Conservation (phyloP, 345 rosid species). For the Streptanthus diversifolius region DNA sequence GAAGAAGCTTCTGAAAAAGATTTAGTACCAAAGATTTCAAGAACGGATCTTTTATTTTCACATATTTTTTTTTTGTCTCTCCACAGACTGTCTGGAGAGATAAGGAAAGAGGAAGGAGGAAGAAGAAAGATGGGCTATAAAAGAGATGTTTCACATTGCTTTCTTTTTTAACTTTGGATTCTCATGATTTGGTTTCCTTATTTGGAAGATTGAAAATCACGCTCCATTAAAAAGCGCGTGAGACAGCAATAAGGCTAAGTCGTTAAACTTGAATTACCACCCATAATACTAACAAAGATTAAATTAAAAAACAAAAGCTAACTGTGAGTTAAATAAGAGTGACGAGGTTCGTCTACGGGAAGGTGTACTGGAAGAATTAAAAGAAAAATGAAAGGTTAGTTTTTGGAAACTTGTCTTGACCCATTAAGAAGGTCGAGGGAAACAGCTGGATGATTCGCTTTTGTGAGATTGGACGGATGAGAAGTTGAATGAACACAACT, state of each 20-base stretch:
- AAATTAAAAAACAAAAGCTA: not conserved
- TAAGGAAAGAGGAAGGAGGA: slow-evolving; percentile 23
- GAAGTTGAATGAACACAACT: slow-evolving; percentile 12
- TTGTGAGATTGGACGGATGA: slow-evolving; percentile 2
- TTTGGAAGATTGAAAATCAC: not conserved
- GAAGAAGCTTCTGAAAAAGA: not conserved
- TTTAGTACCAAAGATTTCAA: not conserved
- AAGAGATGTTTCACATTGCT: slow-evolving; percentile 16
- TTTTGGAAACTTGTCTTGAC: slow-evolving; percentile 29
- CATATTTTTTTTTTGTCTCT: slow-evolving; percentile 17
- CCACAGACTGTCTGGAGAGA: slow-evolving; percentile 38
- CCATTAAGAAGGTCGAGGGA: slow-evolving; percentile 28
- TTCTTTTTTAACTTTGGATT: slow-evolving; percentile 17
- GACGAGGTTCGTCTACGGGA: not conserved
- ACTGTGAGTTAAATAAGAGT: not conserved
- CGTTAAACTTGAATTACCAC: slow-evolving; percentile 28
- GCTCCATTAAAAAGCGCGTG: slow-evolving; percentile 18
- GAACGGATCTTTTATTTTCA: slow-evolving; percentile 15
- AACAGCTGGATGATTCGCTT: slow-evolving; percentile 33
- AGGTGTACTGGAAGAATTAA: slow-evolving; percentile 1
- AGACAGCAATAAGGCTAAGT: slow-evolving; percentile 14
- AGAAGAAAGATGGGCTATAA: slow-evolving; percentile 31
- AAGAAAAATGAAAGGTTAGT: slow-evolving; percentile 9
- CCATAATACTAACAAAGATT: not conserved
- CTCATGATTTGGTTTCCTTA: slow-evolving; percentile 27